These are phyloP conservation scores for Russula lepida DNA, from an alignment of 768 basidiomycete species.

Conservation along the genomic window DNA sequence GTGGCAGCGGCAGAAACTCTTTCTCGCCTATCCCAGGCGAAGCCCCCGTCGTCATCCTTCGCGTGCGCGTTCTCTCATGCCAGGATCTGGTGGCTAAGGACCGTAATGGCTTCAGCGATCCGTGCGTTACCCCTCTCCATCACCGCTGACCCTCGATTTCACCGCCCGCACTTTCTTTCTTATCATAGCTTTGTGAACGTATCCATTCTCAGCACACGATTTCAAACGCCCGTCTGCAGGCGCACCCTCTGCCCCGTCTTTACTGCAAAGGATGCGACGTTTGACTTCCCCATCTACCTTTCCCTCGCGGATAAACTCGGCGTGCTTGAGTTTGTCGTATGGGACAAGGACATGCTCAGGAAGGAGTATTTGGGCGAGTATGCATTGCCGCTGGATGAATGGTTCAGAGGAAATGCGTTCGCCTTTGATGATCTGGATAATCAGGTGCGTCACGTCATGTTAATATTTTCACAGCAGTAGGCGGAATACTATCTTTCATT, in stretches of 20 bases:
- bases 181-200: constrained; percentile 60
- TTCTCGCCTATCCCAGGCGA: constrained; percentile 50
- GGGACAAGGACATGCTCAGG: constrained; percentile 85
- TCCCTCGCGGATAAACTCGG: constrained; percentile 66
- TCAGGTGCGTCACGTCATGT: constrained; percentile 39
- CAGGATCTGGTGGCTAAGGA: constrained; percentile 54
- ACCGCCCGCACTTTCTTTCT: not conserved
- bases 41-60: constrained; percentile 53
- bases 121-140: constrained; percentile 40
- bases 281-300: constrained; percentile 80
- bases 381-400: constrained; percentile 67
- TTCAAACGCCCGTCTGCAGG: constrained; percentile 71
- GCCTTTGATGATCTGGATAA: constrained; percentile 59
- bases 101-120: constrained; percentile 64
- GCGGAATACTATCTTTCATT: not conserved
- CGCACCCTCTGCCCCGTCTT: constrained; percentile 63
- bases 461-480: constrained; percentile 19
- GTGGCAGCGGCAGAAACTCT: constrained; percentile 31
- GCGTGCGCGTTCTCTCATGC: constrained; percentile 62
- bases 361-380: constrained; percentile 95
- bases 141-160: not conserved
- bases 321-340: constrained; percentile 76
- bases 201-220: constrained; percentile 47
- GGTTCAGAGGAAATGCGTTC: constrained; percentile 53
- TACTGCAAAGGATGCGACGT: constrained; percentile 64